Percentiles rank a stretch among this genome's conserved stretches.
phyloP scores from a whole-genome alignment of 495 filamentous ascomycete species.

The Bacidia gigantensis region DNA sequence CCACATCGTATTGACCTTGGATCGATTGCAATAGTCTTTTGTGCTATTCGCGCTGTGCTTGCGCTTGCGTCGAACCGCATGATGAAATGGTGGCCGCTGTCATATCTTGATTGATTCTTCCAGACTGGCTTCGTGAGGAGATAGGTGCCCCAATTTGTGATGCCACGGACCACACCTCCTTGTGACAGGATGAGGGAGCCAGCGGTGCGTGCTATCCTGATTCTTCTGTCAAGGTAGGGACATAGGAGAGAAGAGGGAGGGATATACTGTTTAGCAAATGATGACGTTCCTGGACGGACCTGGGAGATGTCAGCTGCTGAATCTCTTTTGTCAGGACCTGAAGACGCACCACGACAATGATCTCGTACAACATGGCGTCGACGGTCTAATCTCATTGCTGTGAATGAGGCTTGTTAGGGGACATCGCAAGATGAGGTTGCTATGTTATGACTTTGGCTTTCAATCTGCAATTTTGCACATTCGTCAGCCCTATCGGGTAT shows the following conservation, averaged over 20 bases:
- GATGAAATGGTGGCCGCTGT: conserved; percentile 85
- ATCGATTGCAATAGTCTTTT: conserved; percentile 67
- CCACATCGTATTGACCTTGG: conserved; percentile 79
- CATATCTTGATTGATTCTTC: conserved; percentile 67
- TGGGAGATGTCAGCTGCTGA: conserved; percentile 24
- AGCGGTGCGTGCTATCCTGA: conserved; percentile 74
- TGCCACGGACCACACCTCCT: conserved; percentile 82
- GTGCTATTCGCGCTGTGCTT: conserved; percentile 54
- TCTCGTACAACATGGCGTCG: conserved; percentile 80
- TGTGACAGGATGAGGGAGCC: conserved; percentile 69
- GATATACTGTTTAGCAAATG: conserved; percentile 85
- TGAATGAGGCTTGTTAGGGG: background rate
- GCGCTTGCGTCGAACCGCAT: conserved; percentile 82
- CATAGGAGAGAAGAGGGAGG: conserved; percentile 10
- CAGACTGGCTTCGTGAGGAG: conserved; percentile 59
- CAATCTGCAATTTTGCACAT: too few species aligned
- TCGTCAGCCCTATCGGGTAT: background rate
- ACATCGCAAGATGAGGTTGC: too few species aligned
- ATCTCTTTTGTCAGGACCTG: background rate
- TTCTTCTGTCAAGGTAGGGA: background rate
- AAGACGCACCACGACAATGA: conserved; percentile 77
- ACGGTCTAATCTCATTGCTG: conserved; percentile 7
- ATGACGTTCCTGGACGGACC: conserved; percentile 65
- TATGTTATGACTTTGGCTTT: too few species aligned
- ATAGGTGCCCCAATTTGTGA: conserved; percentile 90